Evolutionary conservation across 257 asterid genomes (phyloP).

Genomic region (Oldenlandia corymbosa): DNA sequence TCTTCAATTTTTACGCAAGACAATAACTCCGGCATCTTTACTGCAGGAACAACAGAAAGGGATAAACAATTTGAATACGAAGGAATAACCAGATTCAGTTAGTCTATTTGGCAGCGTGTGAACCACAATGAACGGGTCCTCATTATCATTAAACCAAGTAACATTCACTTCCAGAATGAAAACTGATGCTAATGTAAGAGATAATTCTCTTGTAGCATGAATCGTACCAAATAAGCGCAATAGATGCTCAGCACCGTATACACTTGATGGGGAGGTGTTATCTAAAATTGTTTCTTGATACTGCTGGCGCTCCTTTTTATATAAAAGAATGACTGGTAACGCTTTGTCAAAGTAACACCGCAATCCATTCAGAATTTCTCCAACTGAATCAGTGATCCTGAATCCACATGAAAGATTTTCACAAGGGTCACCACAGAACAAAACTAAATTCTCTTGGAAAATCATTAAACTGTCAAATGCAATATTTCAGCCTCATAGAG

Average conservation of each 20-base stretch:
- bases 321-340: conserved; percentile 66
- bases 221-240: conserved; percentile 90
- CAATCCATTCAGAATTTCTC: conserved; percentile 78
- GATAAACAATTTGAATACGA: not conserved
- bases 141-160: conserved; percentile 5
- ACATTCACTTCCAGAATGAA: not conserved
- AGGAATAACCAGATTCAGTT: not conserved
- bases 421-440: not conserved
- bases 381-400: conserved; percentile 68
- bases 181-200: not conserved
- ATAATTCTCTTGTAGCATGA: not conserved
- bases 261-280: conserved; percentile 62
- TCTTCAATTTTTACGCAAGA: conserved; percentile 64
- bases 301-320: conserved; percentile 87
- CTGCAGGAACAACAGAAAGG: conserved; percentile 38
- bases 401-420: conserved; percentile 21
- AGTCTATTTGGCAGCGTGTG: too few species aligned
- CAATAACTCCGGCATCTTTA: conserved; percentile 83
- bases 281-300: conserved; percentile 57
- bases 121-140: not conserved
- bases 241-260: conserved; percentile 96
- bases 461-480: not conserved
- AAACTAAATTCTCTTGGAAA: conserved; percentile 1
- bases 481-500: not conserved
- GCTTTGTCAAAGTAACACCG: conserved; percentile 86